Evolutionary conservation across 768 basidiomycete genomes (phyloP).

Genomic region (Saitozyma sp.): DNA sequence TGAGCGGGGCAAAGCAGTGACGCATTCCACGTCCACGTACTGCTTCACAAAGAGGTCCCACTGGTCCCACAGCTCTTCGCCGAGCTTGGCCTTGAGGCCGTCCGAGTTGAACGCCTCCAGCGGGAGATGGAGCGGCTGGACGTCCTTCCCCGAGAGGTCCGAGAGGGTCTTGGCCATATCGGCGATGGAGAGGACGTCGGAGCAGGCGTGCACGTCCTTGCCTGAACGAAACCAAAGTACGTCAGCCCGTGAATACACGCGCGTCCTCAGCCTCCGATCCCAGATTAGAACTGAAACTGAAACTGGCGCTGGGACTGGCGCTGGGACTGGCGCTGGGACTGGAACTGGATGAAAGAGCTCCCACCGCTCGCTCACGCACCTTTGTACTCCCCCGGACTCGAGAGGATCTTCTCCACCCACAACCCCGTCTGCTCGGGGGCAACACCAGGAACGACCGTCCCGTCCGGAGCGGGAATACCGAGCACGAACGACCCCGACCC

Average conservation of each 20-base stretch:
- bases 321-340: too few relatives aligned
- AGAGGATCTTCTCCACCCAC: slow-evolving; percentile 16
- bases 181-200: slow-evolving; percentile 5
- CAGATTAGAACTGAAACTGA: neutral
- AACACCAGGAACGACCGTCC: slow-evolving; percentile 10
- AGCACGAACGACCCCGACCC: slow-evolving; percentile 8
- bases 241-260: neutral
- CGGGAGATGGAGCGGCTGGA: slow-evolving; percentile 14
- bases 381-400: slow-evolving; percentile 14
- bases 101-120: slow-evolving; percentile 17
- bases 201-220: slow-evolving; percentile 18
- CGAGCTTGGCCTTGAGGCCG: slow-evolving; percentile 8
- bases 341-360: too few relatives aligned
- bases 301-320: too few relatives aligned
- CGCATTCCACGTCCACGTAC: slow-evolving; percentile 7
- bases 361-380: slow-evolving; percentile 8
- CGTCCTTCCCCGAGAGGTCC: slow-evolving; percentile 11
- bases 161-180: slow-evolving; percentile 18
- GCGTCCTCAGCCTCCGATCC: neutral
- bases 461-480: slow-evolving; percentile 10
- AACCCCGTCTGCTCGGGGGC: slow-evolving; percentile 21
- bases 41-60: slow-evolving; percentile 7
- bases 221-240: neutral
- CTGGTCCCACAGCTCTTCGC: slow-evolving; percentile 18
- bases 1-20: neutral